Evolutionary conservation across 345 rosid genomes (phyloP), one percentile per base, ranked within the genome.

Genomic region (Pistacia integerrima): DNA sequence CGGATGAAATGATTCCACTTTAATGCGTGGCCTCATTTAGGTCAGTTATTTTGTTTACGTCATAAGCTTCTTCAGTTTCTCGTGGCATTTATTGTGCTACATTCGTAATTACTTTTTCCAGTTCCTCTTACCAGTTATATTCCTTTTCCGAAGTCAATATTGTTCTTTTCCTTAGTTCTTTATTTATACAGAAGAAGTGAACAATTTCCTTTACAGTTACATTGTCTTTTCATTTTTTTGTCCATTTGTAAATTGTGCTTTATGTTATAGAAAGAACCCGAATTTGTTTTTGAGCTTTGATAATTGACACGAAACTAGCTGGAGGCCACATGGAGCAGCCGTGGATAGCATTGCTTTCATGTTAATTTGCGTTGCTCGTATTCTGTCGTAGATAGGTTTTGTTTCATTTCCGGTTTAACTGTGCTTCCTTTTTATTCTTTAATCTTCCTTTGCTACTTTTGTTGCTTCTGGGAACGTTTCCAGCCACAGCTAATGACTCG

Each of bases 21-120:
- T 88, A 88, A 85, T 89, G 86, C 91, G 89, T 95, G 99, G 98
- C 98, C 93, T 93, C 98, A 92, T 89, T 92, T 93, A 93, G 98
- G 98, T 93, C 97, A 96, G 98, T 93, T 85, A 78, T 88, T 88
- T 85, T 90, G 94, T 87, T 93, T 93, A 92, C 81, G 85, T 80
- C 87, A 69, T 65, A 81, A 90, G 88, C 77, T 87, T 74, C 78
- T 86, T 83, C 83, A 71, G 82, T 88, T 82, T 78, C 87, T 72
- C 58, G 92, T 84, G 86, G 91, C 94, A 62, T 81, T 86, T 82
- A 56, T 74, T 82, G 78, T 77, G 90, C 97, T 91, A 86, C 87
- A 70, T 73, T 78, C 80, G 52, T 84, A 69, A 88, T 82, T 84
- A 88, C 73, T 84, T 77, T 87, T 86, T 84, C 78, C 84, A 82